Conservation (phyloP, 306 rosid genomes). For the Mucuna pruriens region DNA sequence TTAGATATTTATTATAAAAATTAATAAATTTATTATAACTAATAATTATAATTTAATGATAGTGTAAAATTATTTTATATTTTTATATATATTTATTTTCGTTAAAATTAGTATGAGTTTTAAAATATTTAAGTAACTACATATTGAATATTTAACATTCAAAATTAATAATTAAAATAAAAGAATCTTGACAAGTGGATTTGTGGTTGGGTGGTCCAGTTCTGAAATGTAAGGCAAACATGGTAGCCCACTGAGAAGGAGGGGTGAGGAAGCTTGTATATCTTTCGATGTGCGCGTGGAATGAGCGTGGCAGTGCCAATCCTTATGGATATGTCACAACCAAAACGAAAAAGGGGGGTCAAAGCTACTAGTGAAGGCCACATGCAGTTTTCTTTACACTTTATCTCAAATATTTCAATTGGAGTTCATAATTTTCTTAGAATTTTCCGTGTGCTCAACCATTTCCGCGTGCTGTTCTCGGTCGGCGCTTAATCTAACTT, state of each 20-base stretch:
- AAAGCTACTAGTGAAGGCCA: not conserved
- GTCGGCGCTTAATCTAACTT: slow-evolving; percentile 42
- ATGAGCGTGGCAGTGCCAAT: slow-evolving; percentile 3
- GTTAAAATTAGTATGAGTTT: too few relatives aligned
- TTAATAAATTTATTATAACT: too few relatives aligned
- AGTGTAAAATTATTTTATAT: too few relatives aligned
- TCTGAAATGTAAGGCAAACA: not conserved
- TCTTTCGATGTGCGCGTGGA: slow-evolving; percentile 37
- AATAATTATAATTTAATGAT: too few relatives aligned
- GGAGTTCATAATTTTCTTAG: not conserved
- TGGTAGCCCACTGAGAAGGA: slow-evolving; percentile 18
- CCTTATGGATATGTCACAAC: slow-evolving; percentile 15
- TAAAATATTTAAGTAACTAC: too few relatives aligned
- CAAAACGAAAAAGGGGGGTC: not conserved
- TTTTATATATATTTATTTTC: too few relatives aligned
- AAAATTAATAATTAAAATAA: too few relatives aligned
- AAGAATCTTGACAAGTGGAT: not conserved
- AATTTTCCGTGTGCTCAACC: slow-evolving; percentile 43
- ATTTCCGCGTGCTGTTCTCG: slow-evolving; percentile 43
- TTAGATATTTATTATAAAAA: too few relatives aligned
- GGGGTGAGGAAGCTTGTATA: not conserved
- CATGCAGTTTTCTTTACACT: not conserved
- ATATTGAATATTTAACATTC: too few relatives aligned
- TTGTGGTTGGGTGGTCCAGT: slow-evolving; percentile 25
- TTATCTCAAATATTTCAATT: too few relatives aligned